Percentiles rank a stretch among this genome's conserved stretches.
Evolutionary conservation across 352 stramenopile species (phyloP).

Genomic region (Pythium sp.): DNA sequence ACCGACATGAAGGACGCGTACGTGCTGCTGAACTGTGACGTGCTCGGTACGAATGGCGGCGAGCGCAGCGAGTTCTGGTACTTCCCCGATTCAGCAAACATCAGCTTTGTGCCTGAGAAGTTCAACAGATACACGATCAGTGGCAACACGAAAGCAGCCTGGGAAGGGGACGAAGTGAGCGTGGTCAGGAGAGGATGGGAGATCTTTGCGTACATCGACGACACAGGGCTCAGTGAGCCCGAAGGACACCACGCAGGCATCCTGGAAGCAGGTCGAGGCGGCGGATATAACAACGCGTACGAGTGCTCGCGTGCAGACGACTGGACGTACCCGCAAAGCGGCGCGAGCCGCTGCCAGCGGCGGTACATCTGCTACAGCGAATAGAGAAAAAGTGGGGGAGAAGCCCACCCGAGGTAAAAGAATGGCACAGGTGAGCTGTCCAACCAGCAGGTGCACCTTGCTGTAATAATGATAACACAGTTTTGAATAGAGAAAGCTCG

Average conservation of each 20-base stretch:
- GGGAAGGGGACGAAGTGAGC: constrained; percentile 14
- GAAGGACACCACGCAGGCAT: constrained; percentile 2
- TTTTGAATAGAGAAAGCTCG: neutral
- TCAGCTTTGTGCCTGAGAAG: neutral
- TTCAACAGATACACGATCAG: constrained; percentile 1
- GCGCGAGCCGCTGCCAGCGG: constrained; percentile 1
- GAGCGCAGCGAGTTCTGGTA: constrained; percentile 19
- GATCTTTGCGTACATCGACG: constrained; percentile 17
- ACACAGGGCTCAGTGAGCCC: constrained; percentile 1
- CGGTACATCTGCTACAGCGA: constrained; percentile 18
- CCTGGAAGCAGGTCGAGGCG: constrained; percentile 7
- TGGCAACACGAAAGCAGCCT: neutral
- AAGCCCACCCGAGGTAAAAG: neutral
- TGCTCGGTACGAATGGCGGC: neutral
- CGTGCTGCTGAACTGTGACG: constrained; percentile 16
- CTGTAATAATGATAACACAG: neutral
- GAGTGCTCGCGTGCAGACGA: constrained; percentile 18
- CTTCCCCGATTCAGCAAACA: constrained; percentile 9
- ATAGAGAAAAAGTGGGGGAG: neutral
- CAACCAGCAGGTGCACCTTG: neutral
- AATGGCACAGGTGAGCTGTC: constrained; percentile 11
- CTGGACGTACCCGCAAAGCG: neutral
- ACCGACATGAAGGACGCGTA: constrained; percentile 13
- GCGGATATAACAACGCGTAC: constrained; percentile 7
- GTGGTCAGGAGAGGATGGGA: constrained; percentile 1